phyloP scores from a whole-genome alignment of 805 yeast species.

The Nakazawaea holstii region DNA sequence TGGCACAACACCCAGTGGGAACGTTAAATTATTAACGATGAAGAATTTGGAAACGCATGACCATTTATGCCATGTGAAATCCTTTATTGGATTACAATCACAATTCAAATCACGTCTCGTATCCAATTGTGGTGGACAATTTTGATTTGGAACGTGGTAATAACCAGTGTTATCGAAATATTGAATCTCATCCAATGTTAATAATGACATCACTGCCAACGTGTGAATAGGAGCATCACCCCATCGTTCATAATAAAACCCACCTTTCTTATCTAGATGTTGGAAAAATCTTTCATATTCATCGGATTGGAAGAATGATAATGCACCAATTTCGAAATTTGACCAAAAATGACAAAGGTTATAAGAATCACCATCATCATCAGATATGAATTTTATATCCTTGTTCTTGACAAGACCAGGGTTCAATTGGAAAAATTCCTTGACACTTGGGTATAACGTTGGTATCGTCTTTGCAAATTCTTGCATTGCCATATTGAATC shows the following conservation, averaged over 20 bases:
- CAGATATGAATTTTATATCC: constrained; percentile 35
- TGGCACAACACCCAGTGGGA: constrained; percentile 16
- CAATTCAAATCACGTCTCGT: constrained; percentile 42
- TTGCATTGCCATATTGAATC: constrained; percentile 44
- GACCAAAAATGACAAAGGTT: constrained; percentile 61
- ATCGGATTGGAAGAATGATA: constrained; percentile 53
- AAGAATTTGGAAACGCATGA: constrained; percentile 46
- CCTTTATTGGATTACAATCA: constrained; percentile 40
- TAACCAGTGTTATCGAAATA: constrained; percentile 58
- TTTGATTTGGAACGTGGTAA: constrained; percentile 48
- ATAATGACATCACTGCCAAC: constrained; percentile 52
- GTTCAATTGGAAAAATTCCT: constrained; percentile 34
- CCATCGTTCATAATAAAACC: constrained; percentile 74
- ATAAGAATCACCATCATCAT: constrained; percentile 37
- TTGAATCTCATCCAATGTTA: constrained; percentile 46
- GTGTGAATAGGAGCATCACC: constrained; percentile 77
- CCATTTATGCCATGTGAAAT: constrained; percentile 45
- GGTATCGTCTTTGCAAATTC: constrained; percentile 43
- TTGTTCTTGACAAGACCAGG: constrained; percentile 33
- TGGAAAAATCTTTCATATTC: constrained; percentile 52
- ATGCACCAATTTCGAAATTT: constrained; percentile 60
- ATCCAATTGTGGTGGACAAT: constrained; percentile 49
- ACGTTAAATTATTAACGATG: constrained; percentile 13
- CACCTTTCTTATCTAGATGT: constrained; percentile 53
- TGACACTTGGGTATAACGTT: constrained; percentile 43